A percentile compares a stretch with the other conserved stretches of the same genome.
These are phyloP conservation scores for Paramicrosporidium saccamoebae DNA, from an alignment of 371 early-diverging fungal species.

Conservation along the genomic window DNA sequence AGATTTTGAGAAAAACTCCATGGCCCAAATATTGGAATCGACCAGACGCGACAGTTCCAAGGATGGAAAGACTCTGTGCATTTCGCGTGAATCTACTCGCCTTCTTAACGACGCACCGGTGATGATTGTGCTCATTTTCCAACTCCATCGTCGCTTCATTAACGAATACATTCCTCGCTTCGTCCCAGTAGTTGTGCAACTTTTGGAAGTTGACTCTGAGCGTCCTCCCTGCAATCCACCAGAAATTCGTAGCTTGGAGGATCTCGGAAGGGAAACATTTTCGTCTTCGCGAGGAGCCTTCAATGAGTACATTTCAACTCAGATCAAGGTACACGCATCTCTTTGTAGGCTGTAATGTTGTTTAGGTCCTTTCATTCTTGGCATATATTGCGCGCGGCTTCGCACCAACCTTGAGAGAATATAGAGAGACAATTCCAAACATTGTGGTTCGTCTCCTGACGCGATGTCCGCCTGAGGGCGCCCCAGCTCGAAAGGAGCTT, in stretches of 20 bases:
- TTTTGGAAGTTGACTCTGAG: background rate
- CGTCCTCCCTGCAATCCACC: background rate
- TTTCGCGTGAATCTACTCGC: too few relatives aligned
- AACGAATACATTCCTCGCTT: constrained; percentile 39
- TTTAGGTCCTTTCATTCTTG: constrained; percentile 69
- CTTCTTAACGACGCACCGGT: constrained; percentile 87
- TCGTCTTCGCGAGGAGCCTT: constrained; percentile 2
- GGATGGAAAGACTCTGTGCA: constrained; percentile 19
- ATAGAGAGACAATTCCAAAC: constrained; percentile 46
- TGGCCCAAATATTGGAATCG: too few relatives aligned
- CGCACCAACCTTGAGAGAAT: constrained; percentile 20
- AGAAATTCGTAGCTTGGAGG: background rate
- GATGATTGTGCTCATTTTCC: constrained; percentile 78
- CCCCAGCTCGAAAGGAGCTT: constrained; percentile 70
- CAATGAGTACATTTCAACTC: constrained; percentile 1
- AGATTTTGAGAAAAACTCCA: too few relatives aligned
- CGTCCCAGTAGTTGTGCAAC: constrained; percentile 42
- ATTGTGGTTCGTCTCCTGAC: constrained; percentile 50
- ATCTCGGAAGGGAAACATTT: constrained; percentile 6
- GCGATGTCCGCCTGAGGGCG: constrained; percentile 74
- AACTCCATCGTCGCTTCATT: constrained; percentile 38
- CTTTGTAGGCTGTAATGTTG: constrained; percentile 6
- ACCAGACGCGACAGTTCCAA: constrained; percentile 22
- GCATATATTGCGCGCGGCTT: constrained; percentile 68
- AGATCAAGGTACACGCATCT: constrained; percentile 1